phyloP scores from a whole-genome alignment of 768 basidiomycete genomes.

The Kwoniella shandongensis region DNA sequence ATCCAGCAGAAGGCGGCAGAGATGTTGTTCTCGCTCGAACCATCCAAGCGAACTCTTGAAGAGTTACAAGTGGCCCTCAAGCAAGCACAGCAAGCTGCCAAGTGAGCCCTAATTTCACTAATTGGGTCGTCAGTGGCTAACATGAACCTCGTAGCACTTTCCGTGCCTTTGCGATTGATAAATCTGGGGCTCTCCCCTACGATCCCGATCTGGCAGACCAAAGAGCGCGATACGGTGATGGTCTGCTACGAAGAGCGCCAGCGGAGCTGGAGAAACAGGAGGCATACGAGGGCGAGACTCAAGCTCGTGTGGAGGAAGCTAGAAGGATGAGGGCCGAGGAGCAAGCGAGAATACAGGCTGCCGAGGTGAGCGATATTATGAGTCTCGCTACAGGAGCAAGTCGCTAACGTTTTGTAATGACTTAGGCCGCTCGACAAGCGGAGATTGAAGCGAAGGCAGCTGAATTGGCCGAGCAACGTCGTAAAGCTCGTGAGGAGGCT shows the following conservation, averaged over 20 bases:
- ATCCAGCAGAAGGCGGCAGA: slow-evolving; percentile 96
- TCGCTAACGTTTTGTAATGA: too few relatives aligned
- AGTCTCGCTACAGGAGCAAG: too few relatives aligned
- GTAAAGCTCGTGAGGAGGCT: slow-evolving; percentile 56
- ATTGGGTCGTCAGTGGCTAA: not conserved
- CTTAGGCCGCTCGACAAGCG: slow-evolving; percentile 37
- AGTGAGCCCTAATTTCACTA: slow-evolving; percentile 59
- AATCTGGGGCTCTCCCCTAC: slow-evolving; percentile 71
- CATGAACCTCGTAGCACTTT: slow-evolving; percentile 64
- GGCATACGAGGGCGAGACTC: slow-evolving; percentile 68
- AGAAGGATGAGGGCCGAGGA: slow-evolving; percentile 78
- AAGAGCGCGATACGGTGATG: slow-evolving; percentile 83
- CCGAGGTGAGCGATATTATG: slow-evolving; percentile 35
- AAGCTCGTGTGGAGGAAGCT: slow-evolving; percentile 73
- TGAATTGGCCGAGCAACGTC: slow-evolving; percentile 75
- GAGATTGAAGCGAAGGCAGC: slow-evolving; percentile 68
- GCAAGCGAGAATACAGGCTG: slow-evolving; percentile 64
- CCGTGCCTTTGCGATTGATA: slow-evolving; percentile 74
- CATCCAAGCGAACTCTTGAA: slow-evolving; percentile 73
- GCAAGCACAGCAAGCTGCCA: slow-evolving; percentile 81
- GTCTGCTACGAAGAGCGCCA: slow-evolving; percentile 74
- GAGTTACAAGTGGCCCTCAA: slow-evolving; percentile 76
- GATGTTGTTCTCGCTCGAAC: slow-evolving; percentile 71
- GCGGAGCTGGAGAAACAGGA: slow-evolving; percentile 74
- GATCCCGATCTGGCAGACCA: slow-evolving; percentile 83